Percentiles rank a stretch among this genome's conserved stretches.
Evolutionary conservation across 805 yeast genomes (phyloP).

Genomic region (Starmerella lactis-condensi): DNA sequence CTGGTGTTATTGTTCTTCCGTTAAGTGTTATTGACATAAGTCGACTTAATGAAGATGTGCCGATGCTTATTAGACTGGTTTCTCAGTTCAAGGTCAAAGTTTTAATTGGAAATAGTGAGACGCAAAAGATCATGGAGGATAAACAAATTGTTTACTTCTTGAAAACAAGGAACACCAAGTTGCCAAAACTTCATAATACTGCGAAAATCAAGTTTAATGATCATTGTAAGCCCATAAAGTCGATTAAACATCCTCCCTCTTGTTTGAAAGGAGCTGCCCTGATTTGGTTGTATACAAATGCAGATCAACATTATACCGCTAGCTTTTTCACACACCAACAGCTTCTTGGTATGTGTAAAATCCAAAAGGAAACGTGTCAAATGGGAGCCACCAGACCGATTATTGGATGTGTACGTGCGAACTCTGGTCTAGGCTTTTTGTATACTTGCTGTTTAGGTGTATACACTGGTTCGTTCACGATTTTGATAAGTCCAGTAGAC

Average conservation of each 20-base stretch:
- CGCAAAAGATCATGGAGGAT: conserved; percentile 47
- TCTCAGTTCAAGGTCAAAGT: conserved; percentile 53
- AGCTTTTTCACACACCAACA: conserved; percentile 38
- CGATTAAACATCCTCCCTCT: conserved; percentile 18
- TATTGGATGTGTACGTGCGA: conserved; percentile 71
- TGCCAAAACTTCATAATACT: conserved; percentile 49
- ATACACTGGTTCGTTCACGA: conserved; percentile 72
- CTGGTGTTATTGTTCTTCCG: conserved; percentile 67
- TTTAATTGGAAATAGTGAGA: conserved; percentile 60
- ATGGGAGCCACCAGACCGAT: conserved; percentile 53
- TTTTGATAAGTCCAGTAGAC: conserved; percentile 57
- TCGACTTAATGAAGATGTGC: conserved; percentile 54
- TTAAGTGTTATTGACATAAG: conserved; percentile 49
- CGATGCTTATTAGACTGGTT: conserved; percentile 45
- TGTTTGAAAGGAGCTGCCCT: conserved; percentile 24
- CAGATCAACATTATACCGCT: conserved; percentile 52
- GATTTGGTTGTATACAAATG: conserved; percentile 51
- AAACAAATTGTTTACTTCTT: conserved; percentile 45
- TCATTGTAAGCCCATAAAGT: conserved; percentile 16
- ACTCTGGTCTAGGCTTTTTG: conserved; percentile 71
- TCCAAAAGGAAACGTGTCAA: conserved; percentile 80
- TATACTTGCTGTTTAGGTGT: conserved; percentile 73
- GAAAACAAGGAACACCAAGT: conserved; percentile 27
- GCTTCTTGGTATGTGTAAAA: conserved; percentile 64
- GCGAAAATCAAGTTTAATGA: conserved; percentile 31